Conservation (phyloP, 2,329 filamentous ascomycete genomes). For the Calonectria pteridis region DNA sequence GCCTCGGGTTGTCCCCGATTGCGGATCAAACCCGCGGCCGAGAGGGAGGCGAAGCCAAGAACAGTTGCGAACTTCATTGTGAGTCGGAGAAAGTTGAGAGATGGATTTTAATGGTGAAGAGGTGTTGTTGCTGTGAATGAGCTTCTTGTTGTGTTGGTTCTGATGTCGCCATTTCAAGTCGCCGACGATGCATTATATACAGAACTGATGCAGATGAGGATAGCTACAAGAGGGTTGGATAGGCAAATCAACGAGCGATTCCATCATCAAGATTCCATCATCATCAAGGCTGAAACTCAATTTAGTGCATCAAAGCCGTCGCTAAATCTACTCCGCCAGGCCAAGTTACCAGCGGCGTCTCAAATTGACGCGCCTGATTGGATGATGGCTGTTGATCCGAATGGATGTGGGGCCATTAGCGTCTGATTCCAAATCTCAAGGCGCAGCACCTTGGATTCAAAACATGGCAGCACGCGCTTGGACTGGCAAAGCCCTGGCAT, state of each 20-base stretch:
- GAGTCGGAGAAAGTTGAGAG: neutral
- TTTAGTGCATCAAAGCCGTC: neutral
- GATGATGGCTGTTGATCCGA: neutral
- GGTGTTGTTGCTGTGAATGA: neutral
- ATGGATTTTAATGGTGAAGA: neutral
- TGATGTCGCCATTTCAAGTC: neutral
- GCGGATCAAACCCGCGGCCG: neutral
- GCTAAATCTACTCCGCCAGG: neutral
- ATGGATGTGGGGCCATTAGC: neutral
- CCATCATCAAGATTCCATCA: conserved; percentile 10
- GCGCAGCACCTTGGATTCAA: neutral
- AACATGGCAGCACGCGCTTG: neutral
- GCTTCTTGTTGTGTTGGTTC: neutral
- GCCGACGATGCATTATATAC: neutral
- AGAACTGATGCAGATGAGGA: neutral
- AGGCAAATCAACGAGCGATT: neutral
- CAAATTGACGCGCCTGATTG: neutral
- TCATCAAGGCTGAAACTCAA: neutral
- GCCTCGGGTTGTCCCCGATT: neutral
- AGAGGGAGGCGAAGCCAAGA: neutral
- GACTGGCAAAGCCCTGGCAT: neutral
- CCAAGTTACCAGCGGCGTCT: neutral
- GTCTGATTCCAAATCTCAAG: neutral
- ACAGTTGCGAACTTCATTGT: neutral
- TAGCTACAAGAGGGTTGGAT: neutral